phyloP scores from a whole-genome alignment of 176 grass and related monocot genomes.

The Poa annua region DNA sequence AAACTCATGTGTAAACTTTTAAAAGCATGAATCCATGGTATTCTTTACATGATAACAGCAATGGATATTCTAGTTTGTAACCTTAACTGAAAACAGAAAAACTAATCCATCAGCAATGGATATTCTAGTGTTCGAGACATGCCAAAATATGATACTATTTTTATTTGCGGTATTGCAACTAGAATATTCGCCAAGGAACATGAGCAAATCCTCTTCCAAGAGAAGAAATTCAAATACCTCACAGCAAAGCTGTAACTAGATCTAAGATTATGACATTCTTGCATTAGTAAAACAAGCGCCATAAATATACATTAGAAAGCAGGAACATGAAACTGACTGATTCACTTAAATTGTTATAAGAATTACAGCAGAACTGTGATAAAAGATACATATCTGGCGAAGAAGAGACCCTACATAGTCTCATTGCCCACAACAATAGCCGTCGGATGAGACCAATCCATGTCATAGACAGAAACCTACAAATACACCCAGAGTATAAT shows the following conservation, averaged over 20 bases:
- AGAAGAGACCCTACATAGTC: constrained; percentile 57
- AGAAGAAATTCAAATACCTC: constrained; percentile 21
- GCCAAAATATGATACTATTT: no score
- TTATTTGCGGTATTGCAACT: background rate
- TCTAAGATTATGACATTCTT: constrained; percentile 5
- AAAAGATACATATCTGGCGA: constrained; percentile 32
- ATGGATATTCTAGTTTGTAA: constrained; percentile 12
- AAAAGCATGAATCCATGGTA: constrained; percentile 1
- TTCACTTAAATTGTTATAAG: constrained; percentile 19
- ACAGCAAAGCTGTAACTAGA: background rate
- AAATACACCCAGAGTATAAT: constrained; percentile 40
- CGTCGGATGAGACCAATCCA: constrained; percentile 97
- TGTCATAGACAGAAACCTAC: constrained; percentile 90
- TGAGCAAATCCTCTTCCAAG: constrained; percentile 26
- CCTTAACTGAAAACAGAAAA: no score
- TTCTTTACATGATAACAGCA: constrained; percentile 17
- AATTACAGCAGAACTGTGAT: constrained; percentile 10
- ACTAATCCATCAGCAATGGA: no score
- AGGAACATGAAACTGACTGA: background rate
- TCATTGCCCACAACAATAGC: constrained; percentile 99
- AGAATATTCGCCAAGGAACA: background rate
- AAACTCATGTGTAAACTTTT: constrained; percentile 4
- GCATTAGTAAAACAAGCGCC: background rate
- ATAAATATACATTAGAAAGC: constrained; percentile 13
- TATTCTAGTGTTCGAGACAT: no score